Conservation (phyloP, 768 basidiomycete species). For the Tylopilus plumbeoviolaceoides region DNA sequence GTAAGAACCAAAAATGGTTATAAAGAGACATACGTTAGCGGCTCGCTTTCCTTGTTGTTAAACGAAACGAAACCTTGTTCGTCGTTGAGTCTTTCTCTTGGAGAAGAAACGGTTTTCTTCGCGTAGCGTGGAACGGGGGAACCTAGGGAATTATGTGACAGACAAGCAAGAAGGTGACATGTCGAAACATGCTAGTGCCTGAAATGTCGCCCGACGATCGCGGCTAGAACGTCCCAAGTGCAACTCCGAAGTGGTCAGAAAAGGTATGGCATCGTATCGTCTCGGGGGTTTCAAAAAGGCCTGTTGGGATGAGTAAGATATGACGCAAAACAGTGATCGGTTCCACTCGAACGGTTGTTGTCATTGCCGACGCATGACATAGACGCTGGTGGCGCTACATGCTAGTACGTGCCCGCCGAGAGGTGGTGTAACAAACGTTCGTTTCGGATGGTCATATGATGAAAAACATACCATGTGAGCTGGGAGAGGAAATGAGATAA, state of each 20-base stretch:
- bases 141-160: not conserved
- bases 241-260: not conserved
- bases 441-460: slow-evolving; percentile 1
- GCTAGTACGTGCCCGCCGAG: too few species aligned
- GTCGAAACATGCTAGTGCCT: not conserved
- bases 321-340: not conserved
- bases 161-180: not conserved
- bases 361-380: slow-evolving; percentile 1
- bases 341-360: not conserved
- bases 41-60: not conserved
- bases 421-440: not conserved
- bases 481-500: slow-evolving; percentile 19
- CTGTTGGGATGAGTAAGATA: not conserved
- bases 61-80: slow-evolving; percentile 1
- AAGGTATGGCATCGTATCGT: not conserved
- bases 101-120: not conserved
- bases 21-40: not conserved
- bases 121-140: too few species aligned
- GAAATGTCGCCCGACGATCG: not conserved
- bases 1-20: not conserved
- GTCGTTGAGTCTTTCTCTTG: not conserved
- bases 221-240: not conserved
- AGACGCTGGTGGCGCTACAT: too few species aligned
- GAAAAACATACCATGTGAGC: slow-evolving; percentile 2
- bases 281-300: not conserved